Evolutionary conservation across 23 red algal genomes (phyloP), one percentile per base, ranked within the genome.

Genomic region (Gracilaria vermiculophylla): DNA sequence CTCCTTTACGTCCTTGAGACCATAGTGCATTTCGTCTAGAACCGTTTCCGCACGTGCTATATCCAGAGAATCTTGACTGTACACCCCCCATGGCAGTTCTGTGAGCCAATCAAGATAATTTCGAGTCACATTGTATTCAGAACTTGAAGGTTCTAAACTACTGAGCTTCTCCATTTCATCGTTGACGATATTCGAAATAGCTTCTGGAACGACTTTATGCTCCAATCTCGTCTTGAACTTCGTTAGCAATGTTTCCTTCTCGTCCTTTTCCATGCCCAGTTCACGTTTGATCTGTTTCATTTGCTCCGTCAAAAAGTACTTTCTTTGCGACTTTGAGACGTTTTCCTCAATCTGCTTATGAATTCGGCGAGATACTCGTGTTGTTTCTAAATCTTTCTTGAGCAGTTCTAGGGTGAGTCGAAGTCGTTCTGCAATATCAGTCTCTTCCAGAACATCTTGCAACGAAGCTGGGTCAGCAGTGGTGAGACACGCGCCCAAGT

Each of bases 21-120:
- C 96, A 40, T 92, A 98, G 51, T 98, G 96, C 65, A 95, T 93
- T 71, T 98, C 82, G 44, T 98, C 92, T 39, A 98, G 84, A 73
- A 98, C 86, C 4, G 31, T 78, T 49, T 91, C 78, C 19, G 90
- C 96, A 45, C 86, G 49, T 53, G 54, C 69, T 25, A 94, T 84
- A 76, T 98, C 96, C 2, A 98, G 85, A 40, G 81, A 80, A 61
- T 98, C 96, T 41, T 81, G 53, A 50, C 86, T 94, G 23, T 83
- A 95, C 45, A 95, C 82, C 21, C 91, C 96, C 96, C 96, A 98
- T 11, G 96, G 96, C 33, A 98, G 69, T 70, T 77, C 77, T 44
- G 96, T 95, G n/a, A 98, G 87, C 96, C 96, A 98, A 58, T 98
- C 96, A 45, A 98, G 83, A 54, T 98, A 94, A 56, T 94, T 94